phyloP scores from a whole-genome alignment of 805 yeast genomes.

The Brettanomyces custersianus region DNA sequence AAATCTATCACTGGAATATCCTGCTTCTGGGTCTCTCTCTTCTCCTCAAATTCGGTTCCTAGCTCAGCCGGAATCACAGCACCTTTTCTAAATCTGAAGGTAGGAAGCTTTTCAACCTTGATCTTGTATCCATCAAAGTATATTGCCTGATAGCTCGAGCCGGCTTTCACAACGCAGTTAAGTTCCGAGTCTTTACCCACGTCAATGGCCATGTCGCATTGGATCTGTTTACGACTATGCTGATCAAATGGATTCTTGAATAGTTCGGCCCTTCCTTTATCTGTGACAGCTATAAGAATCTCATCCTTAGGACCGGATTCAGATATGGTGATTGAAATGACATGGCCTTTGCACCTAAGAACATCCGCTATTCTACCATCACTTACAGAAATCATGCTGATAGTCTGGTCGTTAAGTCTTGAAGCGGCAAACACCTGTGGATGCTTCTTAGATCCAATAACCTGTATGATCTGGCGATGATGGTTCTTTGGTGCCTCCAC shows the following conservation, averaged over 20 bases:
- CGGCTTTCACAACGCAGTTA: neutral
- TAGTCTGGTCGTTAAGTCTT: constrained; percentile 21
- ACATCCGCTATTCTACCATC: constrained; percentile 23
- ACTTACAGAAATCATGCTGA: constrained; percentile 27
- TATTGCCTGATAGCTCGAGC: constrained; percentile 13
- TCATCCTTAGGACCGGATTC: constrained; percentile 10
- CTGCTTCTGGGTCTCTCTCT: constrained; percentile 3
- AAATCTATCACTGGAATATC: constrained; percentile 15
- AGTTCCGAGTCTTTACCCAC: constrained; percentile 8
- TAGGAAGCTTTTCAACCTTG: constrained; percentile 21
- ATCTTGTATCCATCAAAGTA: constrained; percentile 22
- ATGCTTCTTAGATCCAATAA: constrained; percentile 25
- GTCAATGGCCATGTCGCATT: constrained; percentile 8
- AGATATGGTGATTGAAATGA: constrained; percentile 21
- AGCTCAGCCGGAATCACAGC: too few species aligned
- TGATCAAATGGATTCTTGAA: constrained; percentile 14
- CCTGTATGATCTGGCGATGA: constrained; percentile 24
- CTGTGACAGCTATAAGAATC: constrained; percentile 22
- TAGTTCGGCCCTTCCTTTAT: constrained; percentile 23
- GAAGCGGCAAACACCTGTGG: constrained; percentile 28
- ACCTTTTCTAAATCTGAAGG: constrained; percentile 11
- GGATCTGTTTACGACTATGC: constrained; percentile 13
- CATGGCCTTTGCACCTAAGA: constrained; percentile 26
- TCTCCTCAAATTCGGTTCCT: constrained; percentile 4
- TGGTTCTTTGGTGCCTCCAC: constrained; percentile 26